Conservation (phyloP, 2,329 filamentous ascomycete species). For the Fusarium sp. region DNA sequence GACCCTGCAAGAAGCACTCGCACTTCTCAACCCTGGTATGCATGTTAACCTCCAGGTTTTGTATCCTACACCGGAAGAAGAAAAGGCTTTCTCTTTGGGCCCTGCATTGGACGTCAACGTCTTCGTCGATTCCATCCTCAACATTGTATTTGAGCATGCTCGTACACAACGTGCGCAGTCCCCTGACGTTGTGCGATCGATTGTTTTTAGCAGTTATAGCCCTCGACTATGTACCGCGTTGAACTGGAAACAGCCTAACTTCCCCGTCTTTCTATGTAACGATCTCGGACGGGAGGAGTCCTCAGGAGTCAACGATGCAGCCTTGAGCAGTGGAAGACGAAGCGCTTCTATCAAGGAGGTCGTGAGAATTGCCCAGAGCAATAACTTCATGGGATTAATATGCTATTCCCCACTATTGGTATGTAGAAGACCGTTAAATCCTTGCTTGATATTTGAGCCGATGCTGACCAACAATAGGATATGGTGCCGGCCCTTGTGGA, state of each 20-base stretch:
- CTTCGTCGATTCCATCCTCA: constrained; percentile 85
- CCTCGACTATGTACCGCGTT: constrained; percentile 89
- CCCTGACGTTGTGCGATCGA: constrained; percentile 79
- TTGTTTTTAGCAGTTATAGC: constrained; percentile 96
- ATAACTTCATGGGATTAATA: constrained; percentile 98
- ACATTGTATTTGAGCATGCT: constrained; percentile 91
- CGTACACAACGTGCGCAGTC: constrained; percentile 71
- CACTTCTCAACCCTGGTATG: constrained; percentile 79
- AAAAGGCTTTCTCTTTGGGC: constrained; percentile 74
- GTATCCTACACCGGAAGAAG: constrained; percentile 82
- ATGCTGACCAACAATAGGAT: constrained; percentile 65
- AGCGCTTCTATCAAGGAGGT: constrained; percentile 94
- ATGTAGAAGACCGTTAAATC: constrained; percentile 51
- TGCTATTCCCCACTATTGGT: constrained; percentile 89
- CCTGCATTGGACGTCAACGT: constrained; percentile 85
- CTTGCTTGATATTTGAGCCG: no score
- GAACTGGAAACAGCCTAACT: constrained; percentile 99
- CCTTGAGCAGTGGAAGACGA: constrained; percentile 72
- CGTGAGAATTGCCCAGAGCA: constrained; percentile 90
- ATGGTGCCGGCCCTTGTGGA: constrained; percentile 93
- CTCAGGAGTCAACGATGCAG: constrained; percentile 51
- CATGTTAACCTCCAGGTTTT: constrained; percentile 93
- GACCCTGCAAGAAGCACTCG: constrained; percentile 81
- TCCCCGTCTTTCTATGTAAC: constrained; percentile 95
- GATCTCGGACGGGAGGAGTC: constrained; percentile 77